These are phyloP conservation scores for Coprinellus micaceus DNA, from an alignment of 768 basidiomycete species.

Conservation along the genomic window DNA sequence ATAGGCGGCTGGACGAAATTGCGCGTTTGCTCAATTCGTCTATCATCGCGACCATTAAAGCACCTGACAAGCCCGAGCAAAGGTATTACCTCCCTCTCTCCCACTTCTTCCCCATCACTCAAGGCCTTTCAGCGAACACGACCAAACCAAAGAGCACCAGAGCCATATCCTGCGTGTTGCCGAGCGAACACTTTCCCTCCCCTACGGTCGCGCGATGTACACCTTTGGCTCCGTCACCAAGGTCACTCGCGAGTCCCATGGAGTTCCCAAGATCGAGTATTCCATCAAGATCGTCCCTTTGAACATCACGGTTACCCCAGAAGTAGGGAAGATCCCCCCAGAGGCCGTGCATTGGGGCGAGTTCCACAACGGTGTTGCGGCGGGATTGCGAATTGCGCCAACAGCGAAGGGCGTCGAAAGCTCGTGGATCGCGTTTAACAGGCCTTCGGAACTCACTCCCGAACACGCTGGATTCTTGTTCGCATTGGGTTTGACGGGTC, in stretches of 20 bases:
- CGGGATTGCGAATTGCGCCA: conserved; percentile 79
- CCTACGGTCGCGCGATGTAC: conserved; percentile 89
- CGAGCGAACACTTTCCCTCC: conserved; percentile 84
- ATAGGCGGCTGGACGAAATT: conserved; percentile 87
- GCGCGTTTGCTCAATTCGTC: conserved; percentile 88
- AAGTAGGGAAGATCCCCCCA: conserved; percentile 63
- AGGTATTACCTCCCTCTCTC: conserved; percentile 30
- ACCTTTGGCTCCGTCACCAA: conserved; percentile 80
- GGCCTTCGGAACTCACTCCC: conserved; percentile 83
- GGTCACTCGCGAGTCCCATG: conserved; percentile 74
- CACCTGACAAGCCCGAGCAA: conserved; percentile 64
- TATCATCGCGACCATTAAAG: conserved; percentile 57
- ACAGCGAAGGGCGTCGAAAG: conserved; percentile 77
- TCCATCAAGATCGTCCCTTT: conserved; percentile 70
- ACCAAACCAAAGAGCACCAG: conserved; percentile 84
- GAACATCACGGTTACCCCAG: conserved; percentile 60
- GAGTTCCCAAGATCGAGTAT: conserved; percentile 77
- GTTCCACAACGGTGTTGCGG: conserved; percentile 96
- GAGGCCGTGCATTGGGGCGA: conserved; percentile 91
- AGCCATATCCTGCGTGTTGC: conserved; percentile 75
- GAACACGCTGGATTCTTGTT: conserved; percentile 96
- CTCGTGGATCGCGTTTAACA: conserved; percentile 96
- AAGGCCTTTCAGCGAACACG: conserved; percentile 64
- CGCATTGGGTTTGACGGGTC: conserved; percentile 89
- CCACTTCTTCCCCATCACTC: background rate